Base-by-base conservation (phyloP, 2,329 filamentous ascomycete genomes). In the Ophiostoma angusticollis region DNA sequence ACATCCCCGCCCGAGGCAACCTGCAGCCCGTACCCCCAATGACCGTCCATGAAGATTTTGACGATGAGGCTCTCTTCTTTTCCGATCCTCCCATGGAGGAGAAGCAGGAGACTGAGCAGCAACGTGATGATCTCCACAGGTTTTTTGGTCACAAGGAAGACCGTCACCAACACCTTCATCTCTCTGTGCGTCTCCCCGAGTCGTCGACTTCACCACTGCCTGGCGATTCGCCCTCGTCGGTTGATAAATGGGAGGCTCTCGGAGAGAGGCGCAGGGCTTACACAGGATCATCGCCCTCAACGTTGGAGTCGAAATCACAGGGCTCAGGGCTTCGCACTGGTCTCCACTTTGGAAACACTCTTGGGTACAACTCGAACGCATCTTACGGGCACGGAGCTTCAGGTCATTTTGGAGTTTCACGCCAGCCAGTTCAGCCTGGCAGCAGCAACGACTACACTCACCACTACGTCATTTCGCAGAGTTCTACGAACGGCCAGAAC, bases 181-280 rank as follows among this genome's bases (percentile, higher is more conserved):
- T 41, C 70, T 70, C 41, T 77, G 80, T 51, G 74, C 77, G n/a
- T 72, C 81, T 31, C 70, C 78, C 21, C 63, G 74, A 37, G 17
- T 14, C 27, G 3, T 30, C 41, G 18, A 16, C 25, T 13, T 42
- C 41, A 19, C 41, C 44, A 17, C 18, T 38, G 12, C 19, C 35
- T 7, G 35, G 28, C 27, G 46, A 49, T 17, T 84, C 84, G 63
- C 73, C 72, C 40, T 63, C 51, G 47, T 54, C 54, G 30, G 45
- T 83, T 37, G 89, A 95, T 60, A 94, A 93, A 58, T 96, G 89
- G 89, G 76, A 82, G 18, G 83, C 78, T 11, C 68, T 96, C 35
- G 89, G 89, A 46, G 82, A 93, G 56, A 80, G 82, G 52, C 75
- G 89, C 40, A 78, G 86, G 44, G 83, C 75, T 42, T 74, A 70